Conservation (phyloP, 2,329 filamentous ascomycete genomes). For the Davidsoniella neocaledoniae region DNA sequence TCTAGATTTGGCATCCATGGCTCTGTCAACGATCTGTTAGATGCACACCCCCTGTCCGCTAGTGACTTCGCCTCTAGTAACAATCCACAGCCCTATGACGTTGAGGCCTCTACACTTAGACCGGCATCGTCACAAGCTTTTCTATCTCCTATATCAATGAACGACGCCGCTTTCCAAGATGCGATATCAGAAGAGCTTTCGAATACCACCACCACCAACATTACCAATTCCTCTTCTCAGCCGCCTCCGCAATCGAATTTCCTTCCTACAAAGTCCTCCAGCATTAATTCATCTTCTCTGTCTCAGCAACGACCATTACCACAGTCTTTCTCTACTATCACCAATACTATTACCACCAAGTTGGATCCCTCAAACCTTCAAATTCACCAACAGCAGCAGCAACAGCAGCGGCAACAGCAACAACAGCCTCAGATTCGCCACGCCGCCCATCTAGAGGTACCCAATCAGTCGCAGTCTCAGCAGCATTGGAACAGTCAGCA, state of each 20-base stretch:
- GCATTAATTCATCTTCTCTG: neutral
- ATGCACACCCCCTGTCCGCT: slow-evolving; percentile 2
- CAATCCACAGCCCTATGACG: slow-evolving; percentile 8
- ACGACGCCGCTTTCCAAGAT: slow-evolving; percentile 6
- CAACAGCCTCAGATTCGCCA: neutral
- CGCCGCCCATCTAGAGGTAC: neutral
- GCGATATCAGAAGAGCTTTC: neutral
- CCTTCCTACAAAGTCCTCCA: neutral
- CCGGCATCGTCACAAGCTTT: slow-evolving; percentile 4
- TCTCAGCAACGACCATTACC: neutral
- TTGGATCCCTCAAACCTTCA: slow-evolving; percentile 3
- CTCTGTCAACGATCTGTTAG: neutral
- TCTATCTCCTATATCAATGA: slow-evolving; percentile 12
- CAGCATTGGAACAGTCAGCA: slow-evolving; percentile 3
- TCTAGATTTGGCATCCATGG: neutral
- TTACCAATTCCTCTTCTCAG: neutral
- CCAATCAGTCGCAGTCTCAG: slow-evolving; percentile 3
- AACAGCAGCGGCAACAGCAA: neutral
- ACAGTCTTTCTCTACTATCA: neutral
- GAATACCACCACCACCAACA: neutral
- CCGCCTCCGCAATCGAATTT: slow-evolving; percentile 7
- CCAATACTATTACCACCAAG: neutral
- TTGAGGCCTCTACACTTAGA: slow-evolving; percentile 5
- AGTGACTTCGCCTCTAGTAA: neutral
- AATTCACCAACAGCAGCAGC: neutral